Evolutionary conservation across 2,329 filamentous ascomycete genomes (phyloP), one percentile per base, ranked within the genome.

Genomic region (Simplicillium sp.): DNA sequence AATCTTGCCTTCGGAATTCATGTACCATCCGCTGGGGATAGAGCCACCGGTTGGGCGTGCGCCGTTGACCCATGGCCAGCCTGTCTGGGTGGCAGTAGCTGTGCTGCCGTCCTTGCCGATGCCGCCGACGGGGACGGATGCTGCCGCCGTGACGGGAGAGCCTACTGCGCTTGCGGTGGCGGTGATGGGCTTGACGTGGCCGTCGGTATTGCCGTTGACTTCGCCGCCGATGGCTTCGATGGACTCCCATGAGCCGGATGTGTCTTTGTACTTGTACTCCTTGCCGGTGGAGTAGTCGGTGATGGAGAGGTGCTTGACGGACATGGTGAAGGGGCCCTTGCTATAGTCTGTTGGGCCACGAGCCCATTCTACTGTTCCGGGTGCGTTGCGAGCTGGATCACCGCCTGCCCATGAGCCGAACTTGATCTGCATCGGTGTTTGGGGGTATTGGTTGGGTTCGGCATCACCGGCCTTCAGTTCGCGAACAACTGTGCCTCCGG

Each of bases 381-480:
- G 60, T 1, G 80, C 56, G 60, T 97, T 96, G 47, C 48, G 47
- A 51, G 70, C 71, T 1, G 87, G 64, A 60, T 97, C 92, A 51
- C 92, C 92, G 54, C 88, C 92, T 40, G 87, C 81, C 92, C 92
- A 98, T 42, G 84, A 70, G 45, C 92, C 92, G 52, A 97, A 80
- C 64, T 90, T 94, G 65, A 97, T 67, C 64, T 88, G 84, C 87
- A 95, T 95, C 4, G 92, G 92, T 1, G 88, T 88, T 66, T 98
- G 92, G 7, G 92, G 92, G 57, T 94, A 98, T 62, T 94, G 85
- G 47, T 71, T 71, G 41, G 69, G 57, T 46, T 82, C 75, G 44
- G 89, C 85, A 39, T 85, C 80, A 38, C 66, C 70, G 33, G 78
- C 75, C 36, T 73, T 80, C 44, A 96, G 72, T 11, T 84, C 84